Base-by-base conservation (phyloP, 2,329 filamentous ascomycete genomes). In the Aspergillus pseudoviridinutans region DNA sequence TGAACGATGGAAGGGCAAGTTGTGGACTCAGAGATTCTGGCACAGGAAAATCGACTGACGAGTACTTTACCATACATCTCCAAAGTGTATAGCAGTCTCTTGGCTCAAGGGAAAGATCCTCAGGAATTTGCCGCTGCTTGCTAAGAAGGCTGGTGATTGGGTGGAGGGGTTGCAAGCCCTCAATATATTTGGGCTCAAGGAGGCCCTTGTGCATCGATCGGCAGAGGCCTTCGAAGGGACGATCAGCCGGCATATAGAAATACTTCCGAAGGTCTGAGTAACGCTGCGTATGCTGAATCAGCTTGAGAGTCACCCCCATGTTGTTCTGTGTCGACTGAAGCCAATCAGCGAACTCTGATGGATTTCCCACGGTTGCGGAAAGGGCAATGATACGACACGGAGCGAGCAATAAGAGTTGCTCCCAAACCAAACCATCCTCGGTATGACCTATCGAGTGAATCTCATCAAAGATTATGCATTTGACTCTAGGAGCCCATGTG, bases 261-360 rank as follows among this genome's bases (percentile, higher is more conserved):
- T 89, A 92, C 65, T 91, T 91, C n/a, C 89, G 80, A 1, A 93
- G 75, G 68, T 93, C 89, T 0, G 88, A 92, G 71, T 92, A 92
- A 50, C 90, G 80, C 38, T 86, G 82, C 1, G 78, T 76, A 65
- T 92, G 88, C 47, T 86, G 77, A 12, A 92, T 83, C 81, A 89
- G 89, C 24, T 82, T 83, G 14, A 92, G 68, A 0, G 87, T 79
- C 44, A 82, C 81, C 0, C 87, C 87, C 57, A 86, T 86, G 1
- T 80, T 78, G 56, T 79, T 80, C 64, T 92, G 87, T 0, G 87
- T 86, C 3, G 79, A 79, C 1, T 77, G 76, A 0, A 93, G 79
- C 89, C 89, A 92, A 28, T 80, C 77, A 54, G 78, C 83, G 73
- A 93, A 91, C 64, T 88, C 84, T 1, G 81, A 71, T 0, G 88